Conservation (phyloP, 2,329 filamentous ascomycete species). For the Aspergillus unguis region DNA sequence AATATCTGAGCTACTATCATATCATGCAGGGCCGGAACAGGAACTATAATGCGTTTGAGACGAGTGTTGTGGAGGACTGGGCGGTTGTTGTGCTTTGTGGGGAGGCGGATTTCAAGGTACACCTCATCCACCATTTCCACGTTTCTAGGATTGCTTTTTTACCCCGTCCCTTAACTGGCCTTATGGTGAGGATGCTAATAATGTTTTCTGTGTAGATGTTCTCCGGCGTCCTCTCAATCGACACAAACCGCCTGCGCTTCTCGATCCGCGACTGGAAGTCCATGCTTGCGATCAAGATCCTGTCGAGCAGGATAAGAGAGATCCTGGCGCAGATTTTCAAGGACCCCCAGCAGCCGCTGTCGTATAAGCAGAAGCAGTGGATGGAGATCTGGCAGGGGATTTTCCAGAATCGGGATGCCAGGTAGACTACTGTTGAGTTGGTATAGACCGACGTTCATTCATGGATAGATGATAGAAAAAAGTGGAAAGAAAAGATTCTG, state of each 20-base stretch:
- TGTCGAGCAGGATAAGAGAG: slow-evolving; percentile 71
- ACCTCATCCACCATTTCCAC: slow-evolving; percentile 19
- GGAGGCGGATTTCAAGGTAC: slow-evolving; percentile 79
- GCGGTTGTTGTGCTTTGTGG: slow-evolving; percentile 81
- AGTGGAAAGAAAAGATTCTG: background rate
- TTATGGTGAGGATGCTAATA: background rate
- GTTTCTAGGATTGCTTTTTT: background rate
- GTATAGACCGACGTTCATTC: no score
- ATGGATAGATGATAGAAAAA: background rate
- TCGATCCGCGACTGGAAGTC: slow-evolving; percentile 84
- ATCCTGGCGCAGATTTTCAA: slow-evolving; percentile 67
- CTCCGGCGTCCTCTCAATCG: slow-evolving; percentile 79
- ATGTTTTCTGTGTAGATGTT: slow-evolving; percentile 59
- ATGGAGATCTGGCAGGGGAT: slow-evolving; percentile 70
- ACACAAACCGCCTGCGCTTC: slow-evolving; percentile 83
- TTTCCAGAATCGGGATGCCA: slow-evolving; percentile 42
- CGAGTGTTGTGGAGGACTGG: slow-evolving; percentile 74
- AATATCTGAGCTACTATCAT: slow-evolving; percentile 92
- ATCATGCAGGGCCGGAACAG: slow-evolving; percentile 89
- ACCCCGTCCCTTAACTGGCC: background rate
- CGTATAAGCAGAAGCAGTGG: slow-evolving; percentile 69
- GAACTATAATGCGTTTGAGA: slow-evolving; percentile 84
- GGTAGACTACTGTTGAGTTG: background rate
- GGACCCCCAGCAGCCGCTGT: slow-evolving; percentile 38
- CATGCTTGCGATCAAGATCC: slow-evolving; percentile 80